Evolutionary conservation across 768 basidiomycete genomes (phyloP).

Genomic region (Mycena pura): DNA sequence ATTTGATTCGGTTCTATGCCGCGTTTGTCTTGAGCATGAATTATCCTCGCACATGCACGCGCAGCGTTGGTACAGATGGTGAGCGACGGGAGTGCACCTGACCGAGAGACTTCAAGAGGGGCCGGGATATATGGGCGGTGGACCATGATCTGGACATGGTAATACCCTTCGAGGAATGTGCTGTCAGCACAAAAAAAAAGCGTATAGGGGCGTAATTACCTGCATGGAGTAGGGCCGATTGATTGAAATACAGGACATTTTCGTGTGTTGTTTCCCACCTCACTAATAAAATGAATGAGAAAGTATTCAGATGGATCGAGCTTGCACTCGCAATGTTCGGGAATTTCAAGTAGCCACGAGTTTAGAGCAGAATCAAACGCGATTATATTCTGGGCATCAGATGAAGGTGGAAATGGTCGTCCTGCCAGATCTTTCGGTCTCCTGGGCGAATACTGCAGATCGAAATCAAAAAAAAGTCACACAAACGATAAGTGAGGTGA

Average conservation of each 20-base stretch:
- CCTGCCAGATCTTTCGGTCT: constrained; percentile 61
- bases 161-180: constrained; percentile 34
- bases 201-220: constrained; percentile 11
- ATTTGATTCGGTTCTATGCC: constrained; percentile 42
- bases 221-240: constrained; percentile 62
- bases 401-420: constrained; percentile 51
- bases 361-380: constrained; percentile 81
- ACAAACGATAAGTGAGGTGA: constrained; percentile 18
- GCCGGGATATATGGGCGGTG: constrained; percentile 85
- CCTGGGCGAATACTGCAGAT: constrained; percentile 84
- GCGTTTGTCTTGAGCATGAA: constrained; percentile 56
- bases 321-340: constrained; percentile 55
- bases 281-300: constrained; percentile 47
- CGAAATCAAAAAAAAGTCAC: background rate
- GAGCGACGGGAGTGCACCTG: constrained; percentile 61
- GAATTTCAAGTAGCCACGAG: constrained; percentile 76
- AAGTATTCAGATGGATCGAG: constrained; percentile 54
- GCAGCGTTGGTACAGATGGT: constrained; percentile 89
- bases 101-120: constrained; percentile 52
- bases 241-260: constrained; percentile 53
- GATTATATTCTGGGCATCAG: constrained; percentile 70
- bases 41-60: constrained; percentile 73
- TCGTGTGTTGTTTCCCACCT: constrained; percentile 50
- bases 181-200: background rate
- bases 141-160: constrained; percentile 69